Base-by-base conservation (phyloP, 31 red algal species). In the Bonnemaisonia californica region DNA sequence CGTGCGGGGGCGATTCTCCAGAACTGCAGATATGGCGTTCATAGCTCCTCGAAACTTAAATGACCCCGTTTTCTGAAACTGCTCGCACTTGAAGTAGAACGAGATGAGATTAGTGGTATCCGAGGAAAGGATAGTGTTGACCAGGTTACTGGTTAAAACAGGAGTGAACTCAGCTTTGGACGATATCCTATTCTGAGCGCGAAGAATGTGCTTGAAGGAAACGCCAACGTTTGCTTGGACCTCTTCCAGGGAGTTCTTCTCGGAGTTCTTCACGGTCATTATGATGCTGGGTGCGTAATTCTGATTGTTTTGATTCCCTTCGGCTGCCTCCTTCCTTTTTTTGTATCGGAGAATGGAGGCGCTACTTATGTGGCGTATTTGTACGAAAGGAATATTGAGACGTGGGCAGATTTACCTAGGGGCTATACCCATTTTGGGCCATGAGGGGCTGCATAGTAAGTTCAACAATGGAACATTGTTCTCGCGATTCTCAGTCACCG, bases 21-120 rank as follows among this genome's bases (percentile, higher is more conserved):
- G 34, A 22, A 77, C 31, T 2, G 1, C 29, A 5, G 66, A 71
- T 22, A 84, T 5, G 11, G 77, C 77, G 31, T 87, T 83, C 39
- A 62, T 75, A 3, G 91, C 91, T 9, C 91, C 91, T n/a, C 91
- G 83, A 75, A 93, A 82, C 68, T 93, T 93, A 62, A 93, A 93
- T 16, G 92, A 84, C n/a, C 92, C 92, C 28, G 82, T 89, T 32
- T 82, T 69, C 55, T 95, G 92, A 48, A 95, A 72, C 45, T 76
- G 55, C 39, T 95, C 92, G n/a, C 54, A 63, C 77, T 95, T 95
- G 81, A 95, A 95, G 68, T 69, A 87, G 60, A 92, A 84, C 45
- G 45, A 7, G 7, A 16, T 51, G 7, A 11, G 9, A 16, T 64
- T 18, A 1, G 70, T 85, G 2, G 60, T 2, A 23, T 60, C 58